Evolutionary conservation across 2,329 filamentous ascomycete species (phyloP).

Genomic region (Aspergillus ochraceus): DNA sequence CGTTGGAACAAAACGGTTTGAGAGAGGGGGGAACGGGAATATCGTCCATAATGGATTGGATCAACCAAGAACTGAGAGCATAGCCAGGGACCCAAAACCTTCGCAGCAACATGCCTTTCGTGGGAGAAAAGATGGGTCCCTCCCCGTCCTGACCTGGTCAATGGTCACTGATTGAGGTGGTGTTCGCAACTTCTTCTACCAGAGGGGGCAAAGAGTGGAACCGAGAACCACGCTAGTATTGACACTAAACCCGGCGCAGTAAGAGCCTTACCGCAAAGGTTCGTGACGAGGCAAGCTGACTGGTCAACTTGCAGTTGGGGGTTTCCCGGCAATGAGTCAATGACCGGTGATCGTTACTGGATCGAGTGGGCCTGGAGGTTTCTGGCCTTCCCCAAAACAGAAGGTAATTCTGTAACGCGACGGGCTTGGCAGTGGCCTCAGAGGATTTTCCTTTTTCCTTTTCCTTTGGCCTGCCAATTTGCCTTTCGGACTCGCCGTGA

Average conservation of each 20-base stretch:
- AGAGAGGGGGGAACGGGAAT: background rate
- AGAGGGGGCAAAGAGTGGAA: background rate
- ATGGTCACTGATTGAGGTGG: too few species aligned
- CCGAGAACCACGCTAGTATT: conserved; percentile 4
- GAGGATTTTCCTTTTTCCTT: background rate
- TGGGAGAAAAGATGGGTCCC: background rate
- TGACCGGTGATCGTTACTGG: conserved; percentile 13
- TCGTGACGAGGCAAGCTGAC: conserved; percentile 8
- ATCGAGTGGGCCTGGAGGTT: conserved; percentile 6
- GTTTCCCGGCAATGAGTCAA: conserved; percentile 19
- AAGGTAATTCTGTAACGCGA: conserved; percentile 9
- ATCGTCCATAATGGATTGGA: background rate
- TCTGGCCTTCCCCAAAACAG: conserved; percentile 4
- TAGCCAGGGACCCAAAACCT: background rate
- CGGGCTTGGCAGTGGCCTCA: background rate
- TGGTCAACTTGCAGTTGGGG: conserved; percentile 6
- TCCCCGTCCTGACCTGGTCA: background rate
- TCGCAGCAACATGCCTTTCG: background rate
- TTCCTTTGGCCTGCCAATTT: background rate
- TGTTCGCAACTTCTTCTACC: background rate
- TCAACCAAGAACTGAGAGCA: background rate
- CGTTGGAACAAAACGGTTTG: background rate
- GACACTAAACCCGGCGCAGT: background rate
- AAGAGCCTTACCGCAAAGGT: conserved; percentile 15
- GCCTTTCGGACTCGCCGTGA: background rate